Evolutionary conservation across 345 rosid species (phyloP).

Genomic region (Eucalyptus pauciflora): DNA sequence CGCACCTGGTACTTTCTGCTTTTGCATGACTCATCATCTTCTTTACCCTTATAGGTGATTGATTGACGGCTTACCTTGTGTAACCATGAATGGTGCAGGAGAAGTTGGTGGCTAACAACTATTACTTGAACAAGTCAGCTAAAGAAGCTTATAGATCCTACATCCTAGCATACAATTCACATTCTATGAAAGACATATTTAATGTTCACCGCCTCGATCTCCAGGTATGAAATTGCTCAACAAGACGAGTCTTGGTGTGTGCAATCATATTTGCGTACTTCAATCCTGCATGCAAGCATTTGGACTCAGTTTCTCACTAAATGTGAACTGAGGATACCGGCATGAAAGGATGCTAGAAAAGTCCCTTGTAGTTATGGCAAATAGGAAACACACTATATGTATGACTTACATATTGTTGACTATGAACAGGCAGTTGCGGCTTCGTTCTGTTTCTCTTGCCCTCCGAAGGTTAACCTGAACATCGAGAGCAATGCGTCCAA

Average conservation of each 20-base stretch:
- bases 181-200: conserved; percentile 85
- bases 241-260: background rate
- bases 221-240: conserved; percentile 31
- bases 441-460: conserved; percentile 83
- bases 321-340: background rate
- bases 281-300: background rate
- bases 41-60: background rate
- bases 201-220: conserved; percentile 91
- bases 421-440: conserved; percentile 73
- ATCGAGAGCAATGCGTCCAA: conserved; percentile 89
- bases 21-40: background rate
- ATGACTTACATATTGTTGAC: background rate
- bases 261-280: background rate
- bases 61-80: background rate
- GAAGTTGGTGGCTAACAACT: conserved; percentile 62
- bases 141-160: conserved; percentile 94
- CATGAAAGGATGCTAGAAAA: background rate
- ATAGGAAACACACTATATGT: background rate
- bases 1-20: conserved; percentile 58
- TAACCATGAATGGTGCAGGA: conserved; percentile 43
- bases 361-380: background rate
- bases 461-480: conserved; percentile 78
- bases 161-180: conserved; percentile 90
- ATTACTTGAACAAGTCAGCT: conserved; percentile 72
- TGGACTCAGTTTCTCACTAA: background rate